Evolutionary conservation across 1,139 yeast genomes (phyloP).

Genomic region (Nematodospora anomalae): DNA sequence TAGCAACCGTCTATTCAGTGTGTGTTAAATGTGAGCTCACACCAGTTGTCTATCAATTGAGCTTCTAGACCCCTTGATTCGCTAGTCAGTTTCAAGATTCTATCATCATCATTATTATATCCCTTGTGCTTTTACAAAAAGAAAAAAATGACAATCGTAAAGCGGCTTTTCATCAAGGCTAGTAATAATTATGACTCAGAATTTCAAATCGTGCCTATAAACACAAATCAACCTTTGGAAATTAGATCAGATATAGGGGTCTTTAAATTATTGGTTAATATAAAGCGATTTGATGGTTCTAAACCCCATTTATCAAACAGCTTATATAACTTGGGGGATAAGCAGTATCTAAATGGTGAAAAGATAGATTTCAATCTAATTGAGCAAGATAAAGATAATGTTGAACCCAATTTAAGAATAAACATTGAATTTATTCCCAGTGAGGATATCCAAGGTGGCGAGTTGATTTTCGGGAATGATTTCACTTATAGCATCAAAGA

Average conservation of each 20-base stretch:
- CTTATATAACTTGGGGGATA: conserved; percentile 32
- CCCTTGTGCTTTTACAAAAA: no score
- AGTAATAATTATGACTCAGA: conserved; percentile 27
- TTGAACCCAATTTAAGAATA: conserved; percentile 33
- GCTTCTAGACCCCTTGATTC: no score
- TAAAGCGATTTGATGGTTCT: conserved; percentile 50
- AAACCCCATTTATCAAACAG: conserved; percentile 36
- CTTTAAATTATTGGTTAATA: conserved; percentile 39
- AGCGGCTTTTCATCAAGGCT: conserved; percentile 39
- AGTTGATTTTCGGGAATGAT: conserved; percentile 67
- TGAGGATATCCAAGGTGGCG: conserved; percentile 47
- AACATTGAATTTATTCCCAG: conserved; percentile 42
- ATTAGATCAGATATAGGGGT: conserved; percentile 41
- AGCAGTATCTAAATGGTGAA: conserved; percentile 28
- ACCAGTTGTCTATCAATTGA: no score
- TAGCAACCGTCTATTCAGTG: no score
- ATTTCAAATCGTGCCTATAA: conserved; percentile 44
- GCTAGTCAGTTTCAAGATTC: background rate
- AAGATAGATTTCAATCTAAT: conserved; percentile 15
- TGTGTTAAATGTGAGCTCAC: no score
- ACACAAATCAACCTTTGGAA: conserved; percentile 35
- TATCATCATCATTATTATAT: background rate
- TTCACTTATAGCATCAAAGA: conserved; percentile 60
- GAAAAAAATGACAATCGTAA: conserved; percentile 20
- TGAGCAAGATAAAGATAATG: conserved; percentile 7